A percentile compares a stretch with the other conserved stretches of the same genome.
Evolutionary conservation across 2,329 filamentous ascomycete genomes (phyloP).

Genomic region (Aurifilum marmelostoma): DNA sequence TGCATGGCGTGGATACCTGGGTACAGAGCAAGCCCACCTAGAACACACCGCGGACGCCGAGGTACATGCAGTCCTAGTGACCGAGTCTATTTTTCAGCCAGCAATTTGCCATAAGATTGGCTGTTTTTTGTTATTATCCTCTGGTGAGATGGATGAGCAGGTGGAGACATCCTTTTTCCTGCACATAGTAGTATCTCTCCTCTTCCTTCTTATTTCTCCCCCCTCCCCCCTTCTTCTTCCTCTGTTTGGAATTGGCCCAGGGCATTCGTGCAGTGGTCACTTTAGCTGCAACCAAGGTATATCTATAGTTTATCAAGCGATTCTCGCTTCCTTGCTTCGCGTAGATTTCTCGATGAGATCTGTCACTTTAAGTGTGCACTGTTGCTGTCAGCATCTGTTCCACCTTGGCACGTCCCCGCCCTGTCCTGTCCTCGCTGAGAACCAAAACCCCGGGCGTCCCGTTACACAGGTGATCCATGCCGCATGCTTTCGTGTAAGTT

Average conservation of each 20-base stretch:
- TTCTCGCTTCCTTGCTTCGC: neutral
- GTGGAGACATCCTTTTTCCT: neutral
- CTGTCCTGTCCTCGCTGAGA: neutral
- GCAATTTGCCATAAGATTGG: conserved; percentile 10
- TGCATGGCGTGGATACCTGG: conserved; percentile 11
- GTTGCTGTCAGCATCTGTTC: neutral
- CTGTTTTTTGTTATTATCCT: neutral
- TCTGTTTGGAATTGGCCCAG: too few relatives aligned
- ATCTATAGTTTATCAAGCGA: neutral
- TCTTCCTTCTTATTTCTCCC: neutral
- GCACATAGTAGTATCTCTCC: neutral
- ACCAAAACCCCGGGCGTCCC: neutral
- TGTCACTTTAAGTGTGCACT: neutral
- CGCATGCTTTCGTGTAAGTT: neutral
- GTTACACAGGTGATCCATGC: conserved; percentile 1
- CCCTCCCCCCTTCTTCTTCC: too few relatives aligned
- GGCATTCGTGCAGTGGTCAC: neutral
- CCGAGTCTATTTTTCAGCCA: neutral
- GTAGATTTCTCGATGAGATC: conserved; percentile 1
- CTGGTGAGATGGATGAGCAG: neutral
- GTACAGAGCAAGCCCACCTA: neutral
- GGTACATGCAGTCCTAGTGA: neutral
- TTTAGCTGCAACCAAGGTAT: neutral
- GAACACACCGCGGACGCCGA: neutral
- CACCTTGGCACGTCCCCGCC: neutral